Base-by-base conservation (phyloP, 129 eudicot species). In the Mikania micrantha region DNA sequence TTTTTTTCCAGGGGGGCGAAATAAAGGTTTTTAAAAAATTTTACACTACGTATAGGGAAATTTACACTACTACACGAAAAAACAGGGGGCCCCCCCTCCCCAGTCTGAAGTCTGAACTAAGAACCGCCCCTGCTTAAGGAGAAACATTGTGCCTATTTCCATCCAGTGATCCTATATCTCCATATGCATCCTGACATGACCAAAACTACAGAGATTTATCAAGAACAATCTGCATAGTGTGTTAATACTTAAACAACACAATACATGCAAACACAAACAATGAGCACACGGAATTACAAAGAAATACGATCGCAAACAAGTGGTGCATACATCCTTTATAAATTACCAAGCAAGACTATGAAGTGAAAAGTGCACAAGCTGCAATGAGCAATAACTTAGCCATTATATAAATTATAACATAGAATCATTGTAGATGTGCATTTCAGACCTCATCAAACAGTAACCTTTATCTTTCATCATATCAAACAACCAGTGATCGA, bases 401-500 rank as follows among this genome's bases (percentile, higher is more conserved):
- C 47, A 24, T 34, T 35, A 45, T 34, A 20, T 1, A 45, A 48
- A 7, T 47, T 31, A 49, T n/a, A 72, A 22, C 27, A 21, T 32
- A 4, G 4, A 19, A 21, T 50, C 59, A 47, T 1, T 42, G 45
- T 39, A 41, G 15, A 40, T 10, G 13, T 25, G 41, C 58, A 28
- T 58, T 40, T 21, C 20, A 60, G 47, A 71, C 47, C 34, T 45
- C 17, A 21, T 52, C 40, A 2, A 27, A 21, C 62, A 21, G 53
- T 68, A n/a, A 48, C 24, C 5, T 49, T 73, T 71, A 64, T 32
- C 70, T 73, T 73, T 61, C 70, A 47, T 4, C 1, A 20, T 9
- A 72, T 24, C 52, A 61, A 49, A 49, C 32, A 10, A 49, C 77
- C 54, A 13, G 12, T 6, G n/a, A 48, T 66, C 40, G 1, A 45